Conservation (phyloP, 2,329 filamentous ascomycete genomes). For the Monosporascus sp. region DNA sequence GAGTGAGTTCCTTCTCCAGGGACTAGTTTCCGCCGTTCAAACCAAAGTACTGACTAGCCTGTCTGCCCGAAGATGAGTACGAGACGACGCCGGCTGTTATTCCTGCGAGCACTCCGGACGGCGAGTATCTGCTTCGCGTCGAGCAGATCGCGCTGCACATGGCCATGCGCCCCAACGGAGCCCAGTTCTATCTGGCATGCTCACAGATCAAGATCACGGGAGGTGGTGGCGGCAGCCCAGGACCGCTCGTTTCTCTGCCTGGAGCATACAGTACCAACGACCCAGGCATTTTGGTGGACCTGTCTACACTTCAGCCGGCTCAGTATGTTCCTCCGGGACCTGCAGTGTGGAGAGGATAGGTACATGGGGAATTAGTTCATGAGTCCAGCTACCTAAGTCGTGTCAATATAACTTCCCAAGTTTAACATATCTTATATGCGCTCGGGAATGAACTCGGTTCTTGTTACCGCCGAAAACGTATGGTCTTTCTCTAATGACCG, state of each 20-base stretch:
- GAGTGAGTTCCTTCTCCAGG: slow-evolving; percentile 18
- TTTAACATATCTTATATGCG: too few relatives aligned
- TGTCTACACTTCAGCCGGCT: slow-evolving; percentile 19
- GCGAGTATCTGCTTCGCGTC: slow-evolving; percentile 35
- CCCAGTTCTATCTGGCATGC: slow-evolving; percentile 35
- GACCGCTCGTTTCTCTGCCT: slow-evolving; percentile 25
- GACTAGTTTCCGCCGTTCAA: neutral
- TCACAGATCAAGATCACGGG: slow-evolving; percentile 34
- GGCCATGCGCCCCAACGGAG: slow-evolving; percentile 28
- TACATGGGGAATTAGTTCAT: neutral
- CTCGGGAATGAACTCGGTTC: too few relatives aligned
- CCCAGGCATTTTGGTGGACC: slow-evolving; percentile 29
- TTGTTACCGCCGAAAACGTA: too few relatives aligned
- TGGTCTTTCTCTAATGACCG: too few relatives aligned
- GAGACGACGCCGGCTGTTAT: slow-evolving; percentile 29
- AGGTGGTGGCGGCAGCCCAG: slow-evolving; percentile 28
- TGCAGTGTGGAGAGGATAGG: slow-evolving; percentile 17
- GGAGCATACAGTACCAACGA: slow-evolving; percentile 29
- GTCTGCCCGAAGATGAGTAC: slow-evolving; percentile 23
- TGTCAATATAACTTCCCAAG: too few relatives aligned
- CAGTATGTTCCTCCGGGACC: slow-evolving; percentile 26
- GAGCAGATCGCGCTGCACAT: slow-evolving; percentile 37
- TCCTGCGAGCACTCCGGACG: slow-evolving; percentile 27
- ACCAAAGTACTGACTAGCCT: neutral
- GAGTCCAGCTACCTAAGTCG: too few relatives aligned